Conservation (phyloP, 331 rosid genomes). For the Malus hybrid region DNA sequence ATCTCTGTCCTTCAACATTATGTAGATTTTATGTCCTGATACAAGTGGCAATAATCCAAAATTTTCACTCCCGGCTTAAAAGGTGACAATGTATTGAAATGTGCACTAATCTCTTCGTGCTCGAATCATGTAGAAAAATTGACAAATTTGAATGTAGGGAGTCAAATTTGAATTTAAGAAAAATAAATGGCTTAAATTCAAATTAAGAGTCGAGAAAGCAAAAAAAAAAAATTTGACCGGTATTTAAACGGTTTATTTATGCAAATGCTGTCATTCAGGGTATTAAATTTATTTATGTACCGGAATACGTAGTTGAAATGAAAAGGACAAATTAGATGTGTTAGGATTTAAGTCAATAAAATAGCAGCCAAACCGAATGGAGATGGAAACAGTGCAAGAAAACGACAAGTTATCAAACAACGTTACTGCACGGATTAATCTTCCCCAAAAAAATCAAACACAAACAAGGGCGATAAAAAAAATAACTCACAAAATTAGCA, state of each 20-base stretch:
- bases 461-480: too few relatives aligned
- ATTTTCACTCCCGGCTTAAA: not conserved
- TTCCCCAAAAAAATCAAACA: not conserved
- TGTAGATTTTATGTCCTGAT: not conserved
- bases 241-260: too few relatives aligned
- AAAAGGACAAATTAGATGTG: not conserved
- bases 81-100: not conserved
- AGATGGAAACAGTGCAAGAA: not conserved
- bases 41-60: not conserved
- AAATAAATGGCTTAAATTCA: too few relatives aligned
- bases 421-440: not conserved
- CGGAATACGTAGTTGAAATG: not conserved
- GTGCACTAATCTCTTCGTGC: not conserved
- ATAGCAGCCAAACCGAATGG: not conserved
- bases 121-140: not conserved
- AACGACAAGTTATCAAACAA: not conserved
- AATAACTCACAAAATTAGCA: too few relatives aligned
- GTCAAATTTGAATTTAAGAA: too few relatives aligned
- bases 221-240: too few relatives aligned
- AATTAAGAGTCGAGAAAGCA: too few relatives aligned
- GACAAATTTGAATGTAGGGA: too few relatives aligned
- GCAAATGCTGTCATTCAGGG: too few relatives aligned
- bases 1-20: not conserved
- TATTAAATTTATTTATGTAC: too few relatives aligned
- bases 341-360: not conserved